A percentile compares a stretch with the other conserved stretches of the same genome.
phyloP scores from a whole-genome alignment of 495 filamentous ascomycete species.

The Neurospora hispaniola region DNA sequence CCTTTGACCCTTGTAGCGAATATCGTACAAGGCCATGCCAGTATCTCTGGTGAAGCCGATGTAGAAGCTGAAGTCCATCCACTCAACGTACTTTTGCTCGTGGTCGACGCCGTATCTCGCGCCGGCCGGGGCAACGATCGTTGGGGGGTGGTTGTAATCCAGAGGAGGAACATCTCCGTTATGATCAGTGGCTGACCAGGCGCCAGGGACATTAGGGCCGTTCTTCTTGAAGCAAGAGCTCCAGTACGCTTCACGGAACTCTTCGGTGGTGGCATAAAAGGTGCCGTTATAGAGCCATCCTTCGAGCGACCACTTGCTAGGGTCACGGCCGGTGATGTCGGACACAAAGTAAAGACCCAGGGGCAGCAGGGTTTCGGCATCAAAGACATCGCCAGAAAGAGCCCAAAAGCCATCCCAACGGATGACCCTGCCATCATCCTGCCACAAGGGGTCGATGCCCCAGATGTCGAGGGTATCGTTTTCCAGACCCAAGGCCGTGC shows the following conservation, averaged over 20 bases:
- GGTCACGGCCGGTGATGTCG: constrained; percentile 38
- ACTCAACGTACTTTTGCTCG: constrained; percentile 39
- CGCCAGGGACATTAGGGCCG: constrained; percentile 31
- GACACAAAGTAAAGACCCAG: constrained; percentile 30
- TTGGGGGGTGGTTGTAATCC: constrained; percentile 29
- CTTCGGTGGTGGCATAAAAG: constrained; percentile 35
- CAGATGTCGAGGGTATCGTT: constrained; percentile 31
- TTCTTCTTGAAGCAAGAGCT: constrained; percentile 33
- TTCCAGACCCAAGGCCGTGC: constrained; percentile 17
- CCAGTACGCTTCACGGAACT: constrained; percentile 33
- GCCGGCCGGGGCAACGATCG: constrained; percentile 26
- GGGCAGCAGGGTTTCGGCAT: constrained; percentile 30
- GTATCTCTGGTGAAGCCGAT: constrained; percentile 33
- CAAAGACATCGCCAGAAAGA: constrained; percentile 22
- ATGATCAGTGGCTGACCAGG: constrained; percentile 32
- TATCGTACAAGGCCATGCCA: constrained; percentile 37
- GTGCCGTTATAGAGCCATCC: constrained; percentile 41
- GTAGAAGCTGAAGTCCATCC: constrained; percentile 46
- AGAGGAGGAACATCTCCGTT: constrained; percentile 21
- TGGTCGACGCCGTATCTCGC: constrained; percentile 30
- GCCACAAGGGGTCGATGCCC: constrained; percentile 30
- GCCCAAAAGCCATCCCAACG: constrained; percentile 34
- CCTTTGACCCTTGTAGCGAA: constrained; percentile 41
- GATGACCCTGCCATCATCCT: constrained; percentile 32
- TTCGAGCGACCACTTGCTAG: constrained; percentile 33